Evolutionary conservation across 805 yeast species (phyloP).

Genomic region (Yarrowia sp.): DNA sequence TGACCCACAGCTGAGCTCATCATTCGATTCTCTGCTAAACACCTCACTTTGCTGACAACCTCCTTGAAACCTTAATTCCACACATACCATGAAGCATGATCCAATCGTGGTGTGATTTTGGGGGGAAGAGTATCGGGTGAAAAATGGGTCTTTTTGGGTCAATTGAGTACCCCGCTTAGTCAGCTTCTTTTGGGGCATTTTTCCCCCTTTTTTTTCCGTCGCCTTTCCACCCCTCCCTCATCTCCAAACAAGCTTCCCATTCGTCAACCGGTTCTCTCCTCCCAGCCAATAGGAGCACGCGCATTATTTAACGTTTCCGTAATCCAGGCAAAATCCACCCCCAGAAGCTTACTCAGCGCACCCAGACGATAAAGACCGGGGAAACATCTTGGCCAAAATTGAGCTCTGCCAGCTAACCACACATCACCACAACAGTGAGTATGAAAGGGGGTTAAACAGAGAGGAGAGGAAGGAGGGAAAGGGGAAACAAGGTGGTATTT

Average conservation of each 20-base stretch:
- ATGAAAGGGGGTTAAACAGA: not conserved
- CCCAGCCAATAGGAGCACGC: slow-evolving; percentile 16
- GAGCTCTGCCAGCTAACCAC: slow-evolving; percentile 4
- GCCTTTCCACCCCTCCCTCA: not conserved
- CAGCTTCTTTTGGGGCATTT: no score
- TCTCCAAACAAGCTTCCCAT: slow-evolving; percentile 18
- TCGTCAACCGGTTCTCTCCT: not conserved
- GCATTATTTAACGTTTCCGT: slow-evolving; percentile 24
- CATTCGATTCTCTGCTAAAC: no score
- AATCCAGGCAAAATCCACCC: not conserved
- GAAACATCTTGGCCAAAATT: slow-evolving; percentile 14
- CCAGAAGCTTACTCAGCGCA: slow-evolving; percentile 30
- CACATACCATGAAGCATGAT: no score
- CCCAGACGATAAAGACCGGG: slow-evolving; percentile 36
- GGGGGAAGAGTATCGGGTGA: accelerated
- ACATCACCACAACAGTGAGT: slow-evolving; percentile 29
- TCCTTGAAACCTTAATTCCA: no score
- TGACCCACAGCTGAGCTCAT: no score
- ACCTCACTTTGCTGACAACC: no score
- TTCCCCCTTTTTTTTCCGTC: no score
- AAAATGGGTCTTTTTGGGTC: no score
- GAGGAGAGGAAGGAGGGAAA: not conserved
- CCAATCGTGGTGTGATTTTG: no score
- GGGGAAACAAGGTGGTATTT: no score
- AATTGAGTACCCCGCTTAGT: no score